Conservation (phyloP, 2,329 filamentous ascomycete genomes). For the Neonectria neomacrospora region DNA sequence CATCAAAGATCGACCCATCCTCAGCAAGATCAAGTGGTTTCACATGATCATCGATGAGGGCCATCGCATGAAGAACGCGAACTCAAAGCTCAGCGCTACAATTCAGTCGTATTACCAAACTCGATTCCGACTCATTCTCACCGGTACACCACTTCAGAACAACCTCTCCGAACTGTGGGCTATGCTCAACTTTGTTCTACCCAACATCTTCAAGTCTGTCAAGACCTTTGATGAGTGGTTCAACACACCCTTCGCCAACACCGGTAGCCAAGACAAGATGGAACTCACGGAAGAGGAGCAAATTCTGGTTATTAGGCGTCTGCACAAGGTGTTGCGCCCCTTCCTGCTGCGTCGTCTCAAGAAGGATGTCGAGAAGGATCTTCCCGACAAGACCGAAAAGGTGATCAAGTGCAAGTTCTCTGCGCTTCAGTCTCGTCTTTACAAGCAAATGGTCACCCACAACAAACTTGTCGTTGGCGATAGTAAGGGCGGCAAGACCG, state of each 20-base stretch:
- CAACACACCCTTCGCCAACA: slow-evolving; percentile 99
- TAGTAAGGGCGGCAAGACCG: slow-evolving; percentile 93
- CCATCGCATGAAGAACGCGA: slow-evolving; percentile 98
- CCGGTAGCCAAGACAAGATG: slow-evolving; percentile 98
- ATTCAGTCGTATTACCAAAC: slow-evolving; percentile 96
- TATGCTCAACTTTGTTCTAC: slow-evolving; percentile 96
- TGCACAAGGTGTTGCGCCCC: slow-evolving; percentile 96
- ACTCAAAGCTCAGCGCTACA: slow-evolving; percentile 95
- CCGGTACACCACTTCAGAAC: slow-evolving; percentile 96
- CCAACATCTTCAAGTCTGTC: slow-evolving; percentile 98
- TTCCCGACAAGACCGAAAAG: slow-evolving; percentile 98
- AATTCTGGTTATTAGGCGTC: slow-evolving; percentile 94
- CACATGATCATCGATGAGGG: slow-evolving; percentile 99
- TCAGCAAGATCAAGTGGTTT: slow-evolving; percentile 99
- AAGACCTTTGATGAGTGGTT: slow-evolving; percentile 99
- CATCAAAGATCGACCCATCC: slow-evolving; percentile 95
- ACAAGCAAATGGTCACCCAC: slow-evolving; percentile 97
- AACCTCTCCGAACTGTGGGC: slow-evolving; percentile 97
- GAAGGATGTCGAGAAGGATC: slow-evolving; percentile 98
- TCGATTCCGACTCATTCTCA: slow-evolving; percentile 94
- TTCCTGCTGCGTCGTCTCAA: slow-evolving; percentile 98
- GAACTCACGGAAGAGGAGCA: slow-evolving; percentile 99
- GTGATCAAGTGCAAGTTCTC: slow-evolving; percentile 99
- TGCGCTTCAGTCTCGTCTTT: slow-evolving; percentile 88
- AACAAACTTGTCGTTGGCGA: slow-evolving; percentile 95